These are phyloP conservation scores for Euryodendron excelsum DNA, from an alignment of 148 eudicot genomes.

Conservation along the genomic window DNA sequence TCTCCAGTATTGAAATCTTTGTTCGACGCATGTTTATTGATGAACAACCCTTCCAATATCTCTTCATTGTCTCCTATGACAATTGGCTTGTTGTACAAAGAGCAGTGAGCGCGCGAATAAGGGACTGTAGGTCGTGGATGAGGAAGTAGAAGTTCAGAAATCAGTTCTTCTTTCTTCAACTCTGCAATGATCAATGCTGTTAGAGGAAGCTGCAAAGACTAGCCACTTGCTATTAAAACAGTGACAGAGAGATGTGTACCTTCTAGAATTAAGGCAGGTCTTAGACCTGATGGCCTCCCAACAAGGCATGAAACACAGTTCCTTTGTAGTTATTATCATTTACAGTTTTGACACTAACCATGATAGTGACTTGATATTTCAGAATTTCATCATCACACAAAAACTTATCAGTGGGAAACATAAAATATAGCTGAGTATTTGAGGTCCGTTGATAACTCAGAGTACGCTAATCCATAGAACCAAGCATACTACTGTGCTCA, in stretches of 20 bases:
- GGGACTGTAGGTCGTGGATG: conserved; percentile 38
- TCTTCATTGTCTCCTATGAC: conserved; percentile 27
- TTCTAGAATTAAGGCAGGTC: neutral
- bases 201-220: neutral
- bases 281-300: neutral
- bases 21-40: conserved; percentile 33
- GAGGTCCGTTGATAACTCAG: too few relatives aligned
- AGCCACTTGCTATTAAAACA: neutral
- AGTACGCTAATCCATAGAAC: too few relatives aligned
- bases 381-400: too few relatives aligned
- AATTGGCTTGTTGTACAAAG: conserved; percentile 31
- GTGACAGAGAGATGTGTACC: neutral
- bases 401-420: neutral
- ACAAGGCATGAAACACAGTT: neutral
- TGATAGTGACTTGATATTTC: too few relatives aligned
- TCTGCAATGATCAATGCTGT: conserved; percentile 35
- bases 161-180: conserved; percentile 69
- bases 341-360: too few relatives aligned
- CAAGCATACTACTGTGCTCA: neutral
- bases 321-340: neutral
- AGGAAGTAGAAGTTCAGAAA: conserved; percentile 65
- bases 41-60: conserved; percentile 27
- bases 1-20: conserved; percentile 33
- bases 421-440: neutral
- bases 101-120: conserved; percentile 29